A percentile compares a stretch with the other conserved stretches of the same genome.
These are phyloP conservation scores for Hypericum androsaemum DNA, from an alignment of 345 rosid species.

Conservation along the genomic window DNA sequence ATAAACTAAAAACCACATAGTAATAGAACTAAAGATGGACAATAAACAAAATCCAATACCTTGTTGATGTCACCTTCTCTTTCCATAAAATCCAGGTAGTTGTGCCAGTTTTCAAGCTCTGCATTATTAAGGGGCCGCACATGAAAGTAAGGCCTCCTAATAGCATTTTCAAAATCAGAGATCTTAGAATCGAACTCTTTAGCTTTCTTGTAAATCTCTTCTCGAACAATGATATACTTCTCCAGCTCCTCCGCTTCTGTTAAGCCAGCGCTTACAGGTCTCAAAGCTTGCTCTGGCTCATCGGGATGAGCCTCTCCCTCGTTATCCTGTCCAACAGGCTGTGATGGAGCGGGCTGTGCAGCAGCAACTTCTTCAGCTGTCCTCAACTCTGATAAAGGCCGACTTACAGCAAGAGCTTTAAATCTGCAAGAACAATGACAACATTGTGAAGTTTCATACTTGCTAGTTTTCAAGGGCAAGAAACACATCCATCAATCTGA, in stretches of 20 bases:
- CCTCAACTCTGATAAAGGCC: conserved; percentile 71
- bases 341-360: conserved; percentile 27
- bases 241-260: conserved; percentile 86
- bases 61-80: conserved; percentile 73
- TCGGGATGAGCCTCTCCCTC: conserved; percentile 53
- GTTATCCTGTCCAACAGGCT: conserved; percentile 33
- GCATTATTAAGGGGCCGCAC: conserved; percentile 76
- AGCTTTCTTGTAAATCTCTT: conserved; percentile 82
- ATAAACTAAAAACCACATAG: conserved; percentile 41
- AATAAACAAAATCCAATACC: conserved; percentile 48
- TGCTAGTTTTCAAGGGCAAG: too few relatives aligned
- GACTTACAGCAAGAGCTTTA: conserved; percentile 70
- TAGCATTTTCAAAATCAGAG: conserved; percentile 89
- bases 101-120: conserved; percentile 98
- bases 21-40: conserved; percentile 22
- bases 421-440: conserved; percentile 38
- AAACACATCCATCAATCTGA: too few relatives aligned
- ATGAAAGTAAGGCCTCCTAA: conserved; percentile 95
- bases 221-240: conserved; percentile 75
- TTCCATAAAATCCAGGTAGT: conserved; percentile 74
- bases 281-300: conserved; percentile 44
- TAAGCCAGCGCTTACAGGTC: conserved; percentile 57
- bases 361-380: conserved; percentile 53
- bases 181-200: conserved; percentile 93
- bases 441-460: too few relatives aligned